Conservation (phyloP, 805 yeast genomes). For the Candida manassasensis region DNA sequence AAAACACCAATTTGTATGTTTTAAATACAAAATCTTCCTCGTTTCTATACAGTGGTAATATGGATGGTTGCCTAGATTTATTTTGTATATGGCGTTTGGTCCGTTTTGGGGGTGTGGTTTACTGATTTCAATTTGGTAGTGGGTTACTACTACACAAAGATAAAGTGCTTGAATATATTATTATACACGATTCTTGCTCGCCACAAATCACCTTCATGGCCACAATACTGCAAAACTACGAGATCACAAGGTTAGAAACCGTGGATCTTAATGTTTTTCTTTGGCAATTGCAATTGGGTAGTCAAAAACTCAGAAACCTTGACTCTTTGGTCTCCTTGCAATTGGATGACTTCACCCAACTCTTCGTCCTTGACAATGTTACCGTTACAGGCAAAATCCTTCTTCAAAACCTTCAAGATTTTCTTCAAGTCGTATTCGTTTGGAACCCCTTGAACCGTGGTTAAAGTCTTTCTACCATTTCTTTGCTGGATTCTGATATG, state of each 20-base stretch:
- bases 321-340: slow-evolving; percentile 98
- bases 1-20: too few species aligned
- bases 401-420: slow-evolving; percentile 88
- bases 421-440: slow-evolving; percentile 91
- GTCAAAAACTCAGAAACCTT: slow-evolving; percentile 92
- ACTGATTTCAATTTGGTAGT: too few species aligned
- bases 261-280: slow-evolving; percentile 96
- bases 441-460: slow-evolving; percentile 98
- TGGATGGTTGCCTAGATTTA: too few species aligned
- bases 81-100: too few species aligned
- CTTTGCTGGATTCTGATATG: slow-evolving; percentile 99
- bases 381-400: slow-evolving; percentile 98
- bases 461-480: slow-evolving; percentile 97
- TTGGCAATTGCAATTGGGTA: slow-evolving; percentile 79
- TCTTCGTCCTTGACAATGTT: slow-evolving; percentile 95
- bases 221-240: too few species aligned
- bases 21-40: too few species aligned
- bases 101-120: too few species aligned
- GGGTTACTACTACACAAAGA: too few species aligned
- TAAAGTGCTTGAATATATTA: too few species aligned
- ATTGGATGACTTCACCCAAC: slow-evolving; percentile 93
- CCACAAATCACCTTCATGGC: too few species aligned
- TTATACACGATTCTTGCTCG: too few species aligned
- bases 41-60: too few species aligned
- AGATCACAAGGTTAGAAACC: slow-evolving; percentile 74